Conservation (phyloP, 257 asterid species). For the Forsythia suspensa region DNA sequence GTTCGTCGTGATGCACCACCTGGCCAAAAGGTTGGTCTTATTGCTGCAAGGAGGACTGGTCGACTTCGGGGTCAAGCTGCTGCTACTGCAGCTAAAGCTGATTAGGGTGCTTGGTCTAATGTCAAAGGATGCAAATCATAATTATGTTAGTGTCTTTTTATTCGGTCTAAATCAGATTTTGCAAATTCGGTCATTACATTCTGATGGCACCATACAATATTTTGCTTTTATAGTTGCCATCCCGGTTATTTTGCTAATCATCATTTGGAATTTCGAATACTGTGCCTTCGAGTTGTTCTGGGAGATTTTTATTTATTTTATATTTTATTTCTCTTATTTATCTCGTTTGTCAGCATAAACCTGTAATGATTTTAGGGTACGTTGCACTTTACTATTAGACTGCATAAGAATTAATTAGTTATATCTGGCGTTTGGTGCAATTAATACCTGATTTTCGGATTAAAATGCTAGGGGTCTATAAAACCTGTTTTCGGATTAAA, state of each 20-base stretch:
- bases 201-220: constrained; percentile 29
- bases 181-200: neutral
- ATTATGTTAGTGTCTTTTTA: constrained; percentile 7
- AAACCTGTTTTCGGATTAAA: too few species aligned
- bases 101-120: constrained; percentile 33
- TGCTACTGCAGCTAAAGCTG: constrained; percentile 66
- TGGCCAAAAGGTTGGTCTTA: constrained; percentile 83
- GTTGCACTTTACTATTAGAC: too few species aligned
- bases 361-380: too few species aligned
- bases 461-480: too few species aligned
- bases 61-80: constrained; percentile 84
- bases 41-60: constrained; percentile 83
- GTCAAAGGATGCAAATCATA: neutral
- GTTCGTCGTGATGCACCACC: constrained; percentile 88
- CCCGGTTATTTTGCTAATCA: neutral
- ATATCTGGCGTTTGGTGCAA: too few species aligned
- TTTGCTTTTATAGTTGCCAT: constrained; percentile 2
- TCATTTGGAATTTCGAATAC: neutral
- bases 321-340: too few species aligned
- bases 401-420: too few species aligned
- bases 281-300: neutral
- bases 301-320: too few species aligned
- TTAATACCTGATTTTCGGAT: too few species aligned
- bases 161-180: constrained; percentile 14
- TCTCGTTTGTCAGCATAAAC: neutral